Evolutionary conservation across 2,329 filamentous ascomycete genomes (phyloP).

Genomic region (Aspergillus brasiliensis): DNA sequence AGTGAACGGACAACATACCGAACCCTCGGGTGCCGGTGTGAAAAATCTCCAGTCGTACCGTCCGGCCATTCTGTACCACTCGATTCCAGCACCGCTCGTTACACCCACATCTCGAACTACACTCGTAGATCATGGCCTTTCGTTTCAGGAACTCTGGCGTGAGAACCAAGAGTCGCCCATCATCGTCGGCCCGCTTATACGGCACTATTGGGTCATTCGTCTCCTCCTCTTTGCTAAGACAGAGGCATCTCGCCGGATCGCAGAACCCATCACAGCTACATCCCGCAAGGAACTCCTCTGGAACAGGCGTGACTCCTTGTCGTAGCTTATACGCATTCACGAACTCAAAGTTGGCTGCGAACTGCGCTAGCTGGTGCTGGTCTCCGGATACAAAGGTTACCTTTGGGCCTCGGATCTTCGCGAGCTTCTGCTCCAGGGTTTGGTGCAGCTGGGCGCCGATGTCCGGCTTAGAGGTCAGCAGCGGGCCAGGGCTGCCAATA

Average conservation of each 20-base stretch:
- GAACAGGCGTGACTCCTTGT: constrained; percentile 31
- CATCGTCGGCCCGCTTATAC: constrained; percentile 27
- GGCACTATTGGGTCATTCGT: constrained; percentile 33
- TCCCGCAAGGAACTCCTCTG: constrained; percentile 35
- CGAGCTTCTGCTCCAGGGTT: constrained; percentile 28
- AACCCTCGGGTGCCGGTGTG: constrained; percentile 45
- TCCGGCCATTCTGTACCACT: constrained; percentile 45
- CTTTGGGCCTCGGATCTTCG: constrained; percentile 29
- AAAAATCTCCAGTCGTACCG: constrained; percentile 46
- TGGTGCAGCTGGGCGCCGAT: constrained; percentile 16
- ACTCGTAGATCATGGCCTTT: constrained; percentile 45
- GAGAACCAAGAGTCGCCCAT: constrained; percentile 27
- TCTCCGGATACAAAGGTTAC: constrained; percentile 26
- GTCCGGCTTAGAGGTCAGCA: constrained; percentile 6
- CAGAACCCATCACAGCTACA: constrained; percentile 35
- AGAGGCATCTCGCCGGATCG: constrained; percentile 29
- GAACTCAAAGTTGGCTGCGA: constrained; percentile 42
- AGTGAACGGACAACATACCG: constrained; percentile 26
- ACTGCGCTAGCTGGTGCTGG: constrained; percentile 22
- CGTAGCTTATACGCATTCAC: constrained; percentile 39
- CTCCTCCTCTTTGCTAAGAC: constrained; percentile 34
- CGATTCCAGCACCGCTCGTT: constrained; percentile 42
- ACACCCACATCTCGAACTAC: constrained; percentile 42
- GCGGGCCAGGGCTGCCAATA: constrained; percentile 12
- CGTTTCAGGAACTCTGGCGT: constrained; percentile 33